These are phyloP conservation scores for Fusarium drepaniforme DNA, from an alignment of 2,329 filamentous ascomycete species.

Conservation along the genomic window DNA sequence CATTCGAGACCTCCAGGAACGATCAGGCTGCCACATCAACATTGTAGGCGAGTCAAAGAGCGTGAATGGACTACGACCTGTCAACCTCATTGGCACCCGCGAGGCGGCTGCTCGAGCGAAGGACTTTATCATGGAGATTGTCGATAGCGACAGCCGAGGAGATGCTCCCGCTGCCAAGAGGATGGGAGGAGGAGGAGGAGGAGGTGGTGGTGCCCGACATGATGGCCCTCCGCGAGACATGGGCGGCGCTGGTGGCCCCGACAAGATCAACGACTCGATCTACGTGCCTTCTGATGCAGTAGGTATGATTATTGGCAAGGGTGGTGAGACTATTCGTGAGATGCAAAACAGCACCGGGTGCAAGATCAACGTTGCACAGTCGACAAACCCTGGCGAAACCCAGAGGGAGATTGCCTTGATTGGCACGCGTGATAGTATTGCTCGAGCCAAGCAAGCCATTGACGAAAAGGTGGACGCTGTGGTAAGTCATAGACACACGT, in stretches of 20 bases:
- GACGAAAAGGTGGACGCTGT: constrained; percentile 94
- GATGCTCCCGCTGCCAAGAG: constrained; percentile 53
- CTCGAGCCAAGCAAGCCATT: constrained; percentile 84
- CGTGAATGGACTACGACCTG: constrained; percentile 87
- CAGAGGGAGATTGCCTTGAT: constrained; percentile 90
- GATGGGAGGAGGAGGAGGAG: constrained; percentile 35
- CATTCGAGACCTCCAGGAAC: constrained; percentile 90
- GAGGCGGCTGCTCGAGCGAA: constrained; percentile 83
- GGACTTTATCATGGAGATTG: constrained; percentile 92
- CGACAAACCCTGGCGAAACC: constrained; percentile 80
- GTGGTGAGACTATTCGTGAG: constrained; percentile 92
- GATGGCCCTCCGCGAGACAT: constrained; percentile 50
- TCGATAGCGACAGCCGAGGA: constrained; percentile 86
- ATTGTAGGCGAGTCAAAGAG: constrained; percentile 95
- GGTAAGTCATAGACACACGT: constrained; percentile 63
- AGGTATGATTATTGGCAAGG: constrained; percentile 97
- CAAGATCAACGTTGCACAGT: constrained; percentile 94
- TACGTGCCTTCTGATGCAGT: constrained; percentile 91
- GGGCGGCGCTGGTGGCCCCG: constrained; percentile 58
- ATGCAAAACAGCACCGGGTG: constrained; percentile 91
- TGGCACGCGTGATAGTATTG: constrained; percentile 81
- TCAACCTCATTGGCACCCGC: constrained; percentile 87
- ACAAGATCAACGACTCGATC: constrained; percentile 86
- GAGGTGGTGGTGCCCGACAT: constrained; percentile 44
- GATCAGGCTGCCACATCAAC: constrained; percentile 94